Evolutionary conservation across 129 eudicot species (phyloP).

Genomic region (Artemisia argyi): DNA sequence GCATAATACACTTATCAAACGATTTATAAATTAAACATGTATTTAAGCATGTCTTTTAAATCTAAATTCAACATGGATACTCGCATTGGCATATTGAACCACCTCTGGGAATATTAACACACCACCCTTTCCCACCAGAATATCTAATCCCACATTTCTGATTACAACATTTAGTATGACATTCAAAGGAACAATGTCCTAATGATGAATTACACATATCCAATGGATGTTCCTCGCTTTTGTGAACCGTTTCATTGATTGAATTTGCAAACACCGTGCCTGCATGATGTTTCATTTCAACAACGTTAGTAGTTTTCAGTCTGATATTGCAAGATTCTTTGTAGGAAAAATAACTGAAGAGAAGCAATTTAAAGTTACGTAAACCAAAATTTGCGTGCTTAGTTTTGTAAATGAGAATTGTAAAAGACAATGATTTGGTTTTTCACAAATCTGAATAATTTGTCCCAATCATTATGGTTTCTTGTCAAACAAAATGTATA

Average conservation of each 20-base stretch:
- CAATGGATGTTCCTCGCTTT: neutral
- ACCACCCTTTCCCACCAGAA: conserved; percentile 1
- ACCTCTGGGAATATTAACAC: conserved; percentile 8
- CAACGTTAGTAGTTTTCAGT: neutral
- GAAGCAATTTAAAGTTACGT: neutral
- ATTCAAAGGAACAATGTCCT: conserved; percentile 5
- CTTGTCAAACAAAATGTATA: no score
- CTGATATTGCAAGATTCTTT: neutral
- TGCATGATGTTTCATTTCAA: neutral
- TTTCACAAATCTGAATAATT: no score
- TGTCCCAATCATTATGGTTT: no score
- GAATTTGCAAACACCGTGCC: conserved; percentile 3
- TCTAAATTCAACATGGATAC: conserved; percentile 4
- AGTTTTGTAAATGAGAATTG: no score
- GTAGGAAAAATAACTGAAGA: neutral
- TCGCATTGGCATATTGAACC: conserved; percentile 14
- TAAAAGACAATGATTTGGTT: no score
- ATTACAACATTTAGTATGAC: conserved; percentile 7
- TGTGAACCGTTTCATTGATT: neutral
- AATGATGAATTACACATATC: neutral
- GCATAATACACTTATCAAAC: no score
- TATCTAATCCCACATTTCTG: conserved; percentile 2
- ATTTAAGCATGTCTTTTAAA: neutral
- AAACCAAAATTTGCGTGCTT: no score
- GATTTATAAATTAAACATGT: no score